Evolutionary conservation across 306 rosid species (phyloP), one percentile per base, ranked within the genome.

Genomic region (Luffa acutangula): DNA sequence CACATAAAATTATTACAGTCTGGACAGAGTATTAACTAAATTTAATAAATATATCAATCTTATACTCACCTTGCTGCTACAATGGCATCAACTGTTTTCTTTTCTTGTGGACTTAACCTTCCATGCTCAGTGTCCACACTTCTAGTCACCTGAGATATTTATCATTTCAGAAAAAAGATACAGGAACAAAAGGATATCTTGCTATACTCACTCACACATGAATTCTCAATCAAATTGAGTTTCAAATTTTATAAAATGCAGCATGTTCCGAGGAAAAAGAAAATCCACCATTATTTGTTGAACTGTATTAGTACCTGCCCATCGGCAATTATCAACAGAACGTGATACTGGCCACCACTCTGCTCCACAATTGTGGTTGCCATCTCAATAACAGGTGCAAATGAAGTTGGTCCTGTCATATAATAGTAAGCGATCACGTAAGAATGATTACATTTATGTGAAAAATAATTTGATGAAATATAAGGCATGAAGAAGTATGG

Each of bases 71-170:
- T 95, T 69, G 99, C 97, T 83, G 90, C 90, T 80, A 93, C 99
- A 85, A 95, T 95, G 56, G 97, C 99, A 78, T 91, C 85, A 51
- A 93, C 87, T 33, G 99, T 93, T 81, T 82, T 92, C 86, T 93
- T 92, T 87, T 95, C 99, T 82, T 95, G 99, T 52, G 97, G 94
- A 85, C 99, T 88, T 46, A 91, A 84, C 86, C 53, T 86, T 57
- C 97, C 98, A 54, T 1, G 62, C 42, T 88, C 94, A 59, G 97
- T 92, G 87, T 95, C 93, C 65, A 89, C 81, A 87, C 98, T 95
- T 88, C 98, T 90, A 36, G 98, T 93, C 46, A 95, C 99, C 99
- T 95, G 84, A 66, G 73, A 70, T 70, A 70, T 9, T n/a, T 70
- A n/a, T 5, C 52, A 70, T 42, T 42, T 70, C 17, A 80, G 76